These are phyloP conservation scores for Sporobolomyces phaffii DNA, from an alignment of 768 basidiomycete species.

Conservation along the genomic window DNA sequence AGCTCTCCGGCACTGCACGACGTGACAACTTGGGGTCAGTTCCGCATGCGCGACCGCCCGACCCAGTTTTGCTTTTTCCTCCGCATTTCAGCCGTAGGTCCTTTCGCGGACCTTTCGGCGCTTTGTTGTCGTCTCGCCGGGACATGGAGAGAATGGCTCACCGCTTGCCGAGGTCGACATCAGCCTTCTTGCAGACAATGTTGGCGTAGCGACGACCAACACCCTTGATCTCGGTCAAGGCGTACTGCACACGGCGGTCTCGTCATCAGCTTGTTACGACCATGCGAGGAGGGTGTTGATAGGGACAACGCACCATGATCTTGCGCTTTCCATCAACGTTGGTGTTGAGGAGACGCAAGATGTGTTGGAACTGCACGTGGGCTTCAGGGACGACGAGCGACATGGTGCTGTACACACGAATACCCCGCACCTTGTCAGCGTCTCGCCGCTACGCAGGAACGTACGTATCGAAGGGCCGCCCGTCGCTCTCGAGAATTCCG, in stretches of 20 bases:
- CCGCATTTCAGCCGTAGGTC: not conserved
- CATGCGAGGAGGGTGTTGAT: not conserved
- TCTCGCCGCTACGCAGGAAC: no score
- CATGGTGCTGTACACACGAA: slow-evolving; percentile 54
- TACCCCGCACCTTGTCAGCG: no score
- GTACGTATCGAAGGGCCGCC: no score
- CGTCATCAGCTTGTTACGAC: not conserved
- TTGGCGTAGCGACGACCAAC: slow-evolving; percentile 98
- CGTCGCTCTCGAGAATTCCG: no score
- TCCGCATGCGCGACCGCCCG: no score
- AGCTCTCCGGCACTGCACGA: slow-evolving; percentile 83
- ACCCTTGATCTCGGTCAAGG: slow-evolving; percentile 99
- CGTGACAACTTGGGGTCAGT: not conserved
- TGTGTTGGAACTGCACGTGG: slow-evolving; percentile 81
- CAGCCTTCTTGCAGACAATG: slow-evolving; percentile 99
- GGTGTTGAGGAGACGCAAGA: slow-evolving; percentile 97
- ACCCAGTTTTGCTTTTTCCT: not conserved
- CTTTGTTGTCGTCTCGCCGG: no score
- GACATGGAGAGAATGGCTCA: no score
- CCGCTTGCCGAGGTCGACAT: slow-evolving; percentile 98
- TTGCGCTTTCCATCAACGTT: slow-evolving; percentile 99
- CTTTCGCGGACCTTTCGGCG: no score
- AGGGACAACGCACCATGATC: slow-evolving; percentile 55
- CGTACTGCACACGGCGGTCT: slow-evolving; percentile 53
- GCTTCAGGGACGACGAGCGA: slow-evolving; percentile 95